These are phyloP conservation scores for Cladochytrium replicatum DNA, from an alignment of 192 early-diverging fungal genomes.

Conservation along the genomic window DNA sequence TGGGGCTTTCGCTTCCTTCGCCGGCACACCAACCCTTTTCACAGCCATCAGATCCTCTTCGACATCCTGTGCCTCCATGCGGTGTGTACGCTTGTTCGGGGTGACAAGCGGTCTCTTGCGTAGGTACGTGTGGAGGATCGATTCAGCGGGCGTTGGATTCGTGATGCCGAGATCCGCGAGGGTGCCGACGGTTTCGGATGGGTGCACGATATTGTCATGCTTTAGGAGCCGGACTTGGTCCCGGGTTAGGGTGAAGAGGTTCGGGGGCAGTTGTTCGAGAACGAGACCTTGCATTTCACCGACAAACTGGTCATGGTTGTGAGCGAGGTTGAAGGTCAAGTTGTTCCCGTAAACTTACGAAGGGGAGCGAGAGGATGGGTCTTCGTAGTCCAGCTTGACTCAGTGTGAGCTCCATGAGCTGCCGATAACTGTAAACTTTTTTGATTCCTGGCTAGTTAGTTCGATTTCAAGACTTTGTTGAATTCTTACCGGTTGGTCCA, in stretches of 20 bases:
- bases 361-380: conserved; percentile 21
- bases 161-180: conserved; percentile 16
- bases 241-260: conserved; percentile 21
- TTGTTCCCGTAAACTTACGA: conserved; percentile 1
- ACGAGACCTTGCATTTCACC: conserved; percentile 16
- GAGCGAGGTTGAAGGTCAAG: background rate
- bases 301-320: background rate
- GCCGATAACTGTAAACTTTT: conserved; percentile 19
- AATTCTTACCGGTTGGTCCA: conserved; percentile 11
- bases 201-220: conserved; percentile 18
- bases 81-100: too few species aligned
- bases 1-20: too few species aligned
- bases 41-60: too few species aligned
- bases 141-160: conserved; percentile 16
- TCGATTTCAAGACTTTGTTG: background rate
- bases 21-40: too few species aligned
- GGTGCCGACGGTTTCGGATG: conserved; percentile 1
- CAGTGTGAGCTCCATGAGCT: conserved; percentile 18
- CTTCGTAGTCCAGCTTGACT: conserved; percentile 10
- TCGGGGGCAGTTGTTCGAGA: conserved; percentile 20
- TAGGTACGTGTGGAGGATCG: background rate
- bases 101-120: too few species aligned
- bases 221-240: conserved; percentile 17
- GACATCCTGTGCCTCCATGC: too few species aligned
- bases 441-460: background rate